Evolutionary conservation across 1,284 basidiomycete genomes (phyloP).

Genomic region (Pyrrhoderma noxium): DNA sequence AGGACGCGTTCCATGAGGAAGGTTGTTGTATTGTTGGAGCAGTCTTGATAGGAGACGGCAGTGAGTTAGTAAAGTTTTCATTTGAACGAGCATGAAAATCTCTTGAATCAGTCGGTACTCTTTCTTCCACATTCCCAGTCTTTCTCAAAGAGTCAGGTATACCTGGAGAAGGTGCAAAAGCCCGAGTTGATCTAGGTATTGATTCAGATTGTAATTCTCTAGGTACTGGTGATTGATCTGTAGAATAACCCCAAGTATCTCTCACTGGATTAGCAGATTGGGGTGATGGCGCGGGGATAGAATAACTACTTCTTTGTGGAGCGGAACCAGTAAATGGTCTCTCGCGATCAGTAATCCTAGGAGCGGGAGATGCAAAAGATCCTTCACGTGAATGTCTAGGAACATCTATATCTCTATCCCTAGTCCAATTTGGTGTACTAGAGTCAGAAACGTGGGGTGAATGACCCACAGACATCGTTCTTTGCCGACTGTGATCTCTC

Average conservation of each 20-base stretch:
- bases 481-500: slow-evolving; percentile 11
- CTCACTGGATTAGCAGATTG: background rate
- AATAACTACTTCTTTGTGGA: background rate
- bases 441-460: slow-evolving; percentile 6
- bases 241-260: background rate
- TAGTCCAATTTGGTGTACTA: slow-evolving; percentile 2
- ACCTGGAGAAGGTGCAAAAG: too few species aligned
- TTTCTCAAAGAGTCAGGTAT: too few species aligned
- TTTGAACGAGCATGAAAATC: too few species aligned
- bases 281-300: background rate
- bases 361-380: background rate
- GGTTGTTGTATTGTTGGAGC: too few species aligned
- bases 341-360: background rate
- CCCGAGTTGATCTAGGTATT: too few species aligned
- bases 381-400: slow-evolving; percentile 11
- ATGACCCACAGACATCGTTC: slow-evolving; percentile 10
- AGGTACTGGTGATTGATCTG: background rate
- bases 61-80: too few species aligned
- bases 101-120: too few species aligned
- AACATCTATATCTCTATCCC: slow-evolving; percentile 5
- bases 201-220: too few species aligned
- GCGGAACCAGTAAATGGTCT: background rate
- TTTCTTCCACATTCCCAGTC: too few species aligned
- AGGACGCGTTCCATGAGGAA: too few species aligned
- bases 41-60: too few species aligned